Evolutionary conservation across 169 alveolate species (phyloP), one percentile per base, ranked within the genome.

Genomic region (Plasmodium malariae): DNA sequence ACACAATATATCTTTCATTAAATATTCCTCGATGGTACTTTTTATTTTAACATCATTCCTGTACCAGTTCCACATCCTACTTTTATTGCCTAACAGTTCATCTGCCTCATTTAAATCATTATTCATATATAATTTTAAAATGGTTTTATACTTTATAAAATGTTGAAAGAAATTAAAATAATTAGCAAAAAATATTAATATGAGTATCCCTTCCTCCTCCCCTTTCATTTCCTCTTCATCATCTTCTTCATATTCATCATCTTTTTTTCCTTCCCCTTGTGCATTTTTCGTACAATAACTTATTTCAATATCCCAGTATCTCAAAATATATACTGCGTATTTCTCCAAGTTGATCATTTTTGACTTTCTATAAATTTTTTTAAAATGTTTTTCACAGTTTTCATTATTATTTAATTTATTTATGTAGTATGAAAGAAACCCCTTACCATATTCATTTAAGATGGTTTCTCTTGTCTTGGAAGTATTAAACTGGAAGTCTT

Each of bases 171-270:
- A 80, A 67, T 80, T 26, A 63, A 80, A 80, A 80, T 80, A 60
- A 7, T 80, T 80, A 12, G 90, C 90, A 80, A 80, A 80, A 80
- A 80, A 80, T 32, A 80, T 67, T 60, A 80, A 67, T 19, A 80
- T 49, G 51, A 49, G 83, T n/a, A 67, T 32, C 11, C 72, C 83
- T 65, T 80, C 90, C 32, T 51, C 54, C 51, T 70, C 26, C 36
- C 48, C 59, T n/a, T 69, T 78, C 12, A 28, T 49, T 45, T 45
- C 55, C n/a, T 63, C 36, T 6, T 78, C 76, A n/a, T 30, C n/a
- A n/a, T 5, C 3, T 55, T 55, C 12, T 21, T 7, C 26, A 55
- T 7, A 17, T 54, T 54, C 1, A 6, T 54, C 17, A n/a, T 19
- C 7, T 17, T 55, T n/a, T 3, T 55, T 19, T 3, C 7, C 26